phyloP scores from a whole-genome alignment of 2,329 filamentous ascomycete species.

The Xylariaceae sp. region DNA sequence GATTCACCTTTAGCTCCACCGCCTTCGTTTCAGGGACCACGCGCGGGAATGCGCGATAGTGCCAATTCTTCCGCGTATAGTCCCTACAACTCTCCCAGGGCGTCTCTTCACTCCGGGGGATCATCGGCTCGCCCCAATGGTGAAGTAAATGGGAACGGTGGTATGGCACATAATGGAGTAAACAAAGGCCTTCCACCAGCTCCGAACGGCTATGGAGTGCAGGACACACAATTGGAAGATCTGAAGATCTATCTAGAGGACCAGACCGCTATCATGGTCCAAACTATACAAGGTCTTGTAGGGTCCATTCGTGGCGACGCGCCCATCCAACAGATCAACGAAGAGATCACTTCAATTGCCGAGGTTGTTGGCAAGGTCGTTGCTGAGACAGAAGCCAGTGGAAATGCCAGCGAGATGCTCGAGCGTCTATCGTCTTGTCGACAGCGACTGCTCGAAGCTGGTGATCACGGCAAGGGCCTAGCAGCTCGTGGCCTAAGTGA shows the following conservation, averaged over 20 bases:
- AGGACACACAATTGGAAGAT: constrained; percentile 55
- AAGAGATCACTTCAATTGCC: constrained; percentile 74
- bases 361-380: constrained; percentile 75
- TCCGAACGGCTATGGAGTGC: constrained; percentile 50
- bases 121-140: constrained; percentile 39
- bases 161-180: constrained; percentile 39
- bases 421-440: constrained; percentile 67
- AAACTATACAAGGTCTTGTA: constrained; percentile 83
- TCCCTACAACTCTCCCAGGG: constrained; percentile 71
- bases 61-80: constrained; percentile 78
- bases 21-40: constrained; percentile 64
- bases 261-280: constrained; percentile 78
- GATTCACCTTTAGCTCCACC: constrained; percentile 56
- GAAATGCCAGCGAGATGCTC: constrained; percentile 59
- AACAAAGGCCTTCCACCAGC: constrained; percentile 45
- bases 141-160: constrained; percentile 47
- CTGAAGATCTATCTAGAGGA: constrained; percentile 80
- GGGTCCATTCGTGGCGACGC: constrained; percentile 71
- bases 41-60: constrained; percentile 61
- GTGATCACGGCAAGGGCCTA: constrained; percentile 66
- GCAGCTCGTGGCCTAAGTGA: constrained; percentile 58
- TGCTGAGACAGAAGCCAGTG: constrained; percentile 65
- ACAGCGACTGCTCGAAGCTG: constrained; percentile 68
- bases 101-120: constrained; percentile 54
- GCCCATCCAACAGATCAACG: constrained; percentile 67